Conservation (phyloP, 2,329 filamentous ascomycete genomes). For the Colletotrichum eleusines region DNA sequence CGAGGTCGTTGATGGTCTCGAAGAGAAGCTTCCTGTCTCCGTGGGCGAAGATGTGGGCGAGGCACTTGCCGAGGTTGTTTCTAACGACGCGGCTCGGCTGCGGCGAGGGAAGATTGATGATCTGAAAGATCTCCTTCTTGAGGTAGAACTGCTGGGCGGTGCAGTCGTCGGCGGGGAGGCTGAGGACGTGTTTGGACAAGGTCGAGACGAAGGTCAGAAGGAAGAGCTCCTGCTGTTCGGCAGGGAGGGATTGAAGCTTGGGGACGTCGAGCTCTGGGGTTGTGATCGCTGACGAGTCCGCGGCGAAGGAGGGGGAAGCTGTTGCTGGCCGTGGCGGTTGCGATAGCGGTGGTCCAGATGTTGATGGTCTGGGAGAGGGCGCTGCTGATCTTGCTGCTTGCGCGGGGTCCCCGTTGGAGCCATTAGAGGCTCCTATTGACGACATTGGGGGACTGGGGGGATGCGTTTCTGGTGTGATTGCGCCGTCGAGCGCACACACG, state of each 20-base stretch:
- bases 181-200: conserved; percentile 82
- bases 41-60: conserved; percentile 83
- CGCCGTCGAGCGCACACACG: conserved; percentile 25
- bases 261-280: conserved; percentile 87
- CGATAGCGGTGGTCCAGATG: conserved; percentile 42
- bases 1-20: conserved; percentile 92
- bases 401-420: conserved; percentile 48
- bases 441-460: conserved; percentile 49
- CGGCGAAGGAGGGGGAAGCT: conserved; percentile 47
- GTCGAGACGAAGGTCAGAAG: conserved; percentile 89
- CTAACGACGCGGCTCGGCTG: conserved; percentile 89
- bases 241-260: conserved; percentile 89
- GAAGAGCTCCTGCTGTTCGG: conserved; percentile 96
- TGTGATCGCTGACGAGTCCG: conserved; percentile 57
- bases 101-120: conserved; percentile 85
- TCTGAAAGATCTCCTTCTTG: conserved; percentile 94
- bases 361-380: conserved; percentile 41
- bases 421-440: conserved; percentile 52
- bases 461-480: conserved; percentile 1
- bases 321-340: conserved; percentile 44
- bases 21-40: conserved; percentile 94
- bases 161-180: conserved; percentile 81
- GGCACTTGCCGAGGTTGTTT: conserved; percentile 87
- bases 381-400: conserved; percentile 36
- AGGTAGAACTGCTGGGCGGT: conserved; percentile 91